A percentile compares a stretch with the other conserved stretches of the same genome.
These are phyloP conservation scores for Curvularia eragrostidis DNA, from an alignment of 2,329 filamentous ascomycete species.

Conservation along the genomic window DNA sequence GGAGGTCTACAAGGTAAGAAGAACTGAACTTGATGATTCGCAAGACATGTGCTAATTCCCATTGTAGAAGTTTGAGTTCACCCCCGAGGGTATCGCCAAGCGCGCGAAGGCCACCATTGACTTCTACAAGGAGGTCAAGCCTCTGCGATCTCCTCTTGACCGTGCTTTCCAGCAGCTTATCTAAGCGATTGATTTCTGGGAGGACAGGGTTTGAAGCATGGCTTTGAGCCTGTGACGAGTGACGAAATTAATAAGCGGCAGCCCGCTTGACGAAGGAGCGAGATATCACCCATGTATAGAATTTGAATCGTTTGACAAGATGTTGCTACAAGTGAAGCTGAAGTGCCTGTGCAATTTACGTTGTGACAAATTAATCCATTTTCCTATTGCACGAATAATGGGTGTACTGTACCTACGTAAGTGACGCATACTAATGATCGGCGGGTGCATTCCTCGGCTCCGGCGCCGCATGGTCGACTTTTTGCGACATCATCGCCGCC, in stretches of 20 bases:
- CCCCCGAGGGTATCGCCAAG: conserved; percentile 94
- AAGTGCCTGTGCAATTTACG: not conserved
- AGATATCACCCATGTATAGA: conserved; percentile 29
- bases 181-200: conserved; percentile 58
- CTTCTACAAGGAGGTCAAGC: conserved; percentile 96
- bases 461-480: conserved; percentile 27
- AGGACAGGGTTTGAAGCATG: not conserved
- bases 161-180: conserved; percentile 97
- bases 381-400: not conserved
- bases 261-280: conserved; percentile 22
- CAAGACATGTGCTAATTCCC: conserved; percentile 50
- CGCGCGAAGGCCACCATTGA: conserved; percentile 89
- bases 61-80: conserved; percentile 97
- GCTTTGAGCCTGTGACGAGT: conserved; percentile 13
- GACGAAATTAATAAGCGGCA: conserved; percentile 24
- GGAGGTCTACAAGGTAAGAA: conserved; percentile 85
- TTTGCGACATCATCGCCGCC: conserved; percentile 26
- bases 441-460: conserved; percentile 28
- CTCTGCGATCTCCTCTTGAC: conserved; percentile 90
- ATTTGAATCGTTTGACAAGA: conserved; percentile 25
- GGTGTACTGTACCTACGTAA: not conserved
- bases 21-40: not conserved
- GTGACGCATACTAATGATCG: conserved; percentile 1
- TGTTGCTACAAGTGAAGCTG: not conserved
- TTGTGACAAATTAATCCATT: not conserved